Evolutionary conservation across 768 basidiomycete genomes (phyloP).

Genomic region (Clitopilus passeckerianus): DNA sequence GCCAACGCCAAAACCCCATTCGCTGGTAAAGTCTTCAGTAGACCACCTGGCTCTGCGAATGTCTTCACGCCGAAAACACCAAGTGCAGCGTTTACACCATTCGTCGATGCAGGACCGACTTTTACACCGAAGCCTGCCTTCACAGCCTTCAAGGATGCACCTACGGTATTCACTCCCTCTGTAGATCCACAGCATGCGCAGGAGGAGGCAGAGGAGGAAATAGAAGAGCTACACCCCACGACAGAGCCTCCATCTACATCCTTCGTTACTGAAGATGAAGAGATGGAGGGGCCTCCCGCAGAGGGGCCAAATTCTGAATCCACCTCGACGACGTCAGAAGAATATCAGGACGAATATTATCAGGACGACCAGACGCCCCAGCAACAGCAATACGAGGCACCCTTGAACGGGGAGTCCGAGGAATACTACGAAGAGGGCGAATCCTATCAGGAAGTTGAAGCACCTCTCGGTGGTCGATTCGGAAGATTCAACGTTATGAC

Average conservation of each 20-base stretch:
- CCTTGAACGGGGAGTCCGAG: conserved; percentile 21
- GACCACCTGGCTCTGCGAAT: conserved; percentile 44
- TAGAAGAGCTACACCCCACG: conserved; percentile 14
- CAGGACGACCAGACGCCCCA: conserved; percentile 26
- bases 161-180: conserved; percentile 32
- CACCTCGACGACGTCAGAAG: conserved; percentile 9
- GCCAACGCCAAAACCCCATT: conserved; percentile 41
- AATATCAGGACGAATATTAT: conserved; percentile 24
- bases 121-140: conserved; percentile 39
- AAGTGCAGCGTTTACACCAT: conserved; percentile 31
- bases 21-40: conserved; percentile 59
- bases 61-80: conserved; percentile 44
- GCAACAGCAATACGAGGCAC: conserved; percentile 27
- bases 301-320: not conserved
- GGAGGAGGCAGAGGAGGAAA: conserved; percentile 24
- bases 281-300: conserved; percentile 1
- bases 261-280: conserved; percentile 22
- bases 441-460: conserved; percentile 32
- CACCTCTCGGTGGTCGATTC: conserved; percentile 68
- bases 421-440: conserved; percentile 30
- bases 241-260: not conserved
- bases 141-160: conserved; percentile 34
- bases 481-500: conserved; percentile 92
- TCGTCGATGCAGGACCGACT: conserved; percentile 24
- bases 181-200: conserved; percentile 22